These are phyloP conservation scores for Leccinum rimulosum DNA, from an alignment of 768 basidiomycete genomes.

Conservation along the genomic window DNA sequence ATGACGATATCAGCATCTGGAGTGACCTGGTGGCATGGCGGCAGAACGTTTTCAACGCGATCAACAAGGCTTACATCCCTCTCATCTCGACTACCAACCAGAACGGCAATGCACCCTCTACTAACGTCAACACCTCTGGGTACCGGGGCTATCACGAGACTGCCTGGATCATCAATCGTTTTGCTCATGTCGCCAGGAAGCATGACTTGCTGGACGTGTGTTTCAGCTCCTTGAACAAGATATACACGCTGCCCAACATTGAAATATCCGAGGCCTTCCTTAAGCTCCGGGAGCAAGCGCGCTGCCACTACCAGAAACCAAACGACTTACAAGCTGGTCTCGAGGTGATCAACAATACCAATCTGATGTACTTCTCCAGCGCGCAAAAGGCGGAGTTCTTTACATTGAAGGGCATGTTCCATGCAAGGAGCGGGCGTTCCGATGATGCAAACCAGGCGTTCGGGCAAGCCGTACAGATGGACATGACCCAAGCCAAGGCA, in stretches of 20 bases:
- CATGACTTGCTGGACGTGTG: slow-evolving; percentile 96
- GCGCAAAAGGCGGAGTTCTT: slow-evolving; percentile 98
- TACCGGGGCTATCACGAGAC: slow-evolving; percentile 98
- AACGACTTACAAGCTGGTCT: slow-evolving; percentile 91
- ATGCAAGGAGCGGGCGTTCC: slow-evolving; percentile 77
- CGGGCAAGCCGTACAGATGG: slow-evolving; percentile 93
- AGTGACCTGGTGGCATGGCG: slow-evolving; percentile 99
- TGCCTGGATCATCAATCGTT: slow-evolving; percentile 99
- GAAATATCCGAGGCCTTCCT: slow-evolving; percentile 99
- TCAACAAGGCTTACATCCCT: slow-evolving; percentile 95
- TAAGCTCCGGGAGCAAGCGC: slow-evolving; percentile 96
- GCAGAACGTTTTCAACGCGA: slow-evolving; percentile 96
- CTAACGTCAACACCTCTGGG: slow-evolving; percentile 76
- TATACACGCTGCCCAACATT: slow-evolving; percentile 98
- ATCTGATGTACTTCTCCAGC: slow-evolving; percentile 94
- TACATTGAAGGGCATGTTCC: slow-evolving; percentile 98
- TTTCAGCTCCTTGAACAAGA: slow-evolving; percentile 91
- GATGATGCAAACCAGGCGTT: slow-evolving; percentile 93
- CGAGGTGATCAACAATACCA: slow-evolving; percentile 99
- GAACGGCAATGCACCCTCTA: slow-evolving; percentile 46
- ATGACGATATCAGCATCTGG: slow-evolving; percentile 99
- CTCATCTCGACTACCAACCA: slow-evolving; percentile 66
- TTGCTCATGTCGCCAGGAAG: slow-evolving; percentile 97
- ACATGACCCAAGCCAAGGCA: slow-evolving; percentile 91
- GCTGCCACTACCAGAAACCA: slow-evolving; percentile 95